Conservation (phyloP, 208 protist genomes). For the Trypanosoma conorhini region DNA sequence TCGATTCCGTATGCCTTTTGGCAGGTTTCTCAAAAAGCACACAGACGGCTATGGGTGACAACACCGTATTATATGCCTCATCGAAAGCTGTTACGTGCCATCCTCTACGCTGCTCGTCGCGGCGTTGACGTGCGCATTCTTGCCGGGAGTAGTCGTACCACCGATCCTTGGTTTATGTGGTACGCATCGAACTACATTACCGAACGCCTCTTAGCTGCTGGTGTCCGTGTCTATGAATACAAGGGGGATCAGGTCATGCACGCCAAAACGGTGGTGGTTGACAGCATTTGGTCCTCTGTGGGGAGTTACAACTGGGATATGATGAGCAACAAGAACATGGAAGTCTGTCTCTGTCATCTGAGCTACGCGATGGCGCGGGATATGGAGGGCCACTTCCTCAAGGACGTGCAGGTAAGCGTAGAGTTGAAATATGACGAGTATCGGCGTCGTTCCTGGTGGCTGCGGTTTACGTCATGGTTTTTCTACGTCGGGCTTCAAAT, state of each 20-base stretch:
- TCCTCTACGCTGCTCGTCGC: slow-evolving; percentile 72
- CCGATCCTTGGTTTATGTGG: slow-evolving; percentile 94
- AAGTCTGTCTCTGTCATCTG: slow-evolving; percentile 85
- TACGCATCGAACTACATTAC: slow-evolving; percentile 89
- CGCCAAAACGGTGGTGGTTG: slow-evolving; percentile 92
- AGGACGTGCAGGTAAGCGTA: slow-evolving; percentile 59
- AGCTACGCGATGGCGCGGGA: slow-evolving; percentile 57
- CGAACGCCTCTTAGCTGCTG: slow-evolving; percentile 62
- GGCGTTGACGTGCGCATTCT: slow-evolving; percentile 92
- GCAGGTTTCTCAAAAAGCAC: slow-evolving; percentile 79
- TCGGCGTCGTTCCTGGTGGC: slow-evolving; percentile 58
- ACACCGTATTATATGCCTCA: slow-evolving; percentile 93
- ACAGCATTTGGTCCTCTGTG: slow-evolving; percentile 90
- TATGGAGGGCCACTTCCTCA: slow-evolving; percentile 89
- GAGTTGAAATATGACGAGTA: slow-evolving; percentile 72
- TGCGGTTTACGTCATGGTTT: slow-evolving; percentile 77
- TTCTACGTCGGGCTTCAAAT: slow-evolving; percentile 83
- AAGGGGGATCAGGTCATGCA: slow-evolving; percentile 88
- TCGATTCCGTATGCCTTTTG: slow-evolving; percentile 90
- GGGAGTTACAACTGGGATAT: slow-evolving; percentile 94
- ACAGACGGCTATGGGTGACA: slow-evolving; percentile 86
- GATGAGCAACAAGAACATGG: slow-evolving; percentile 93
- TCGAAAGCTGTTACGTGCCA: slow-evolving; percentile 68
- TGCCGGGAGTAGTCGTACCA: slow-evolving; percentile 77
- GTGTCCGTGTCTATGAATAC: slow-evolving; percentile 92